A percentile compares a stretch with the other conserved stretches of the same genome.
These are phyloP conservation scores for Dictyostelium capitatum DNA, from an alignment of 78 protist species.

Conservation along the genomic window DNA sequence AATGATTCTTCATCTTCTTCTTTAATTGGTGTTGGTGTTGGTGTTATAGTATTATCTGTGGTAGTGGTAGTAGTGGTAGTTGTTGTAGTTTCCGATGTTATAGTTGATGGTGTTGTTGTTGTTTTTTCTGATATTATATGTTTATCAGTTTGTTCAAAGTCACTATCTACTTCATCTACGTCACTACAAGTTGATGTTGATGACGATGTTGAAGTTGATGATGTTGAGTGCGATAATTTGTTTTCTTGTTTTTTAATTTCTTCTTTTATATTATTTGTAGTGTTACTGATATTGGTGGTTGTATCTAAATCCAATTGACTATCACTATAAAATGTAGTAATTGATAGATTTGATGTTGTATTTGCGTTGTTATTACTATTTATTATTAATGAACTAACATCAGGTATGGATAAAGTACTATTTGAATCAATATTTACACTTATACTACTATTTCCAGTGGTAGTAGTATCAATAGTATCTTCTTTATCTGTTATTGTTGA, in stretches of 20 bases:
- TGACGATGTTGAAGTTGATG: not conserved
- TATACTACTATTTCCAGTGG: conserved; percentile 6
- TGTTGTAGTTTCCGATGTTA: not conserved
- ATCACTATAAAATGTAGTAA: conserved; percentile 2
- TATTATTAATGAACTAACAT: not conserved
- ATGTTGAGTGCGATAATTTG: not conserved
- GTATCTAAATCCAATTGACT: not conserved
- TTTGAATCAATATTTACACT: conserved; percentile 16
- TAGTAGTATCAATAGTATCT: not conserved
- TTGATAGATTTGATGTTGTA: not conserved
- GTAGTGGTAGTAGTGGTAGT: not conserved
- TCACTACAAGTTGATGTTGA: not conserved
- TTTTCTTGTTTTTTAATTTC: not conserved
- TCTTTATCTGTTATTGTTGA: not conserved
- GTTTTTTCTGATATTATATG: not conserved
- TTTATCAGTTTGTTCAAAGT: not conserved
- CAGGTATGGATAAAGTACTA: conserved; percentile 24
- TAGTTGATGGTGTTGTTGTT: not conserved
- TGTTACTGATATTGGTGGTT: not conserved
- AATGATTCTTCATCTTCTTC: not conserved
- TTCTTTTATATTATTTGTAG: not conserved
- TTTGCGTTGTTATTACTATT: not conserved
- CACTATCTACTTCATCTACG: not conserved
- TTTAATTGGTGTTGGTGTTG: not conserved
- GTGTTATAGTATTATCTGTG: too few species aligned